Evolutionary conservation across 2,329 filamentous ascomycete genomes (phyloP), one percentile per base, ranked within the genome.

Genomic region (Colletotrichum godetiae): DNA sequence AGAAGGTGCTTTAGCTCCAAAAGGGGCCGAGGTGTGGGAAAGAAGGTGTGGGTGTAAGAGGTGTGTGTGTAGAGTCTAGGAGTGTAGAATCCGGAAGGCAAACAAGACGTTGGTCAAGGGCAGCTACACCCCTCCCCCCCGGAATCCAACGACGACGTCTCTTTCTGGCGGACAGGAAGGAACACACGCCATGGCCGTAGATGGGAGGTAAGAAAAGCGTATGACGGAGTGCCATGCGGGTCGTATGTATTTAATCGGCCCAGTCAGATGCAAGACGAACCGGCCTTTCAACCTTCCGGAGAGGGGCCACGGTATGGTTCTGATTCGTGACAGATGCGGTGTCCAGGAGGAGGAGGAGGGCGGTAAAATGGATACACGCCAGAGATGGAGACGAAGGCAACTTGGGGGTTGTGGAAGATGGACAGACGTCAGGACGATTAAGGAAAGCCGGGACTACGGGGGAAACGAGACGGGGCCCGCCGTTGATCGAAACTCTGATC

Each of bases 191-290:
- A 66, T 66, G 60, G 49, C 67, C 60, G 33, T 66, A 57, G 27
- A 66, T 31, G 67, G 67, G 67, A 65, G 37, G 57, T 29, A 35
- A 27, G 37, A 35, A 5, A 56, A n/a, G 13, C 35, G 19, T 73
- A 73, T 70, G 70, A 70, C 66, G 70, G 60, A 73, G 49, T 46
- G 55, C 55, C 52, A 64, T 70, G 70, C 70, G 70, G 59, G 66
- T 70, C 66, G 59, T 35, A 60, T 55, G 70, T 35, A n/a, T 57
- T 58, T 22, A 31, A 64, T 49, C 27, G 59, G 46, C 19, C 70
- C 70, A 73, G 60, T 70, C 24, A 70, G 70, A 70, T 42, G 66
- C 46, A 52, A 70, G 59, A 59, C 70, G 66, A 42, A 37, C 42
- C 42, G 19, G 55, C 35, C 52, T 24, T 46, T 46, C 33, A 7